A percentile compares a stretch with the other conserved stretches of the same genome.
phyloP scores from a whole-genome alignment of 2,329 filamentous ascomycete species.

The Fusarium fracticaudum region DNA sequence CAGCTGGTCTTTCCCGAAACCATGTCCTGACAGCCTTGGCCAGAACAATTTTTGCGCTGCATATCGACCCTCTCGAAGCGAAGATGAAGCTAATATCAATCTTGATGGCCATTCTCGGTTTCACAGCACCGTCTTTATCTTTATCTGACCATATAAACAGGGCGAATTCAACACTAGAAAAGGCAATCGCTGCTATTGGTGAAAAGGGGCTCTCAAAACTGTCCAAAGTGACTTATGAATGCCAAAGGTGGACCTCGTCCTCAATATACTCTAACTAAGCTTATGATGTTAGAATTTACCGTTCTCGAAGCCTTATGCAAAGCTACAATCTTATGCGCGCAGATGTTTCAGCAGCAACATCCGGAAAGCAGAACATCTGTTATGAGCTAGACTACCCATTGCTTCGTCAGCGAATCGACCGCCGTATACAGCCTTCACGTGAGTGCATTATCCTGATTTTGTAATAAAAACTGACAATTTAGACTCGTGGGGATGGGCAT shows the following conservation, averaged over 20 bases:
- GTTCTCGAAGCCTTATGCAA: slow-evolving; percentile 27
- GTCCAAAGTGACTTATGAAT: not conserved
- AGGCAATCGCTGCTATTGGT: not conserved
- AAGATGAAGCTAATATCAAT: not conserved
- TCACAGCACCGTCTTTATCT: not conserved
- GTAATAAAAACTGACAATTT: accelerated
- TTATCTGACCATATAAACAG: accelerated
- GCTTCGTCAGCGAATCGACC: slow-evolving; percentile 11
- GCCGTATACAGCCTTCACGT: not conserved
- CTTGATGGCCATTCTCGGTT: accelerated
- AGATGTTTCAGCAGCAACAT: slow-evolving; percentile 8
- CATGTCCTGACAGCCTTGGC: not conserved
- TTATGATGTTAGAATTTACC: not conserved
- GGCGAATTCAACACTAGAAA: not conserved
- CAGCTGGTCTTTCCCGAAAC: too few relatives aligned
- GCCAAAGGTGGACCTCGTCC: not conserved
- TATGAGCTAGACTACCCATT: not conserved
- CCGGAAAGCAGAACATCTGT: slow-evolving; percentile 19
- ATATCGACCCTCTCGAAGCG: accelerated
- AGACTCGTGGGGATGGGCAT: slow-evolving; percentile 26
- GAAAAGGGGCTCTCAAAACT: not conserved
- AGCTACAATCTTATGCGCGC: slow-evolving; percentile 15
- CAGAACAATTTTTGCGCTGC: not conserved
- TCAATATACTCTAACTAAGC: not conserved
- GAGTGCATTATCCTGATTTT: accelerated